These are phyloP conservation scores for Grosmannia penicillata DNA, from an alignment of 2,329 filamentous ascomycete species.

Conservation along the genomic window DNA sequence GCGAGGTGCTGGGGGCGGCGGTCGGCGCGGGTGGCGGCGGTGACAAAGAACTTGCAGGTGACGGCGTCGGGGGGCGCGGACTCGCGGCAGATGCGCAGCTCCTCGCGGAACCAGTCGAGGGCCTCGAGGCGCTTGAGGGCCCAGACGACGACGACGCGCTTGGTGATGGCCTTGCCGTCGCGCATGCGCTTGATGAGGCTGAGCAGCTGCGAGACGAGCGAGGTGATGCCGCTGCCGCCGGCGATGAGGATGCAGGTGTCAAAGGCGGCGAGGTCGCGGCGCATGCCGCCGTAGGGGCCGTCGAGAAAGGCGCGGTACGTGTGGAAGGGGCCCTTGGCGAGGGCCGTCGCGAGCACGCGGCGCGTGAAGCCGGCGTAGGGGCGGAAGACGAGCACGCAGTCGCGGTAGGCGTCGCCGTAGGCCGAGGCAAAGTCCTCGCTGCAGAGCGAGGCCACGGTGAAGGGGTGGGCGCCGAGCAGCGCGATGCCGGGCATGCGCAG, in stretches of 20 bases:
- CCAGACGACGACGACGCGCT: constrained; percentile 87
- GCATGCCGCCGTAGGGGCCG: constrained; percentile 91
- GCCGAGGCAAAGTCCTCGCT: constrained; percentile 87
- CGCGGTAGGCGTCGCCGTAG: constrained; percentile 75
- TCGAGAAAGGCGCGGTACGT: constrained; percentile 88
- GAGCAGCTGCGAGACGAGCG: constrained; percentile 77
- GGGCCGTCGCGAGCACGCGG: constrained; percentile 66
- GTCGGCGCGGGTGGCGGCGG: constrained; percentile 48
- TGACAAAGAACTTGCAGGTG: constrained; percentile 91
- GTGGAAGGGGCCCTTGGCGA: constrained; percentile 77
- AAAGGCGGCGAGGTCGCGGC: constrained; percentile 75
- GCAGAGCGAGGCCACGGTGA: constrained; percentile 85
- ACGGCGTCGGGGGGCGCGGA: constrained; percentile 77
- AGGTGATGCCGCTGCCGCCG: constrained; percentile 87
- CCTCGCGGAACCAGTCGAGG: constrained; percentile 96
- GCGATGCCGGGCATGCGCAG: constrained; percentile 88
- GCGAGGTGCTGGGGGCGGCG: constrained; percentile 23
- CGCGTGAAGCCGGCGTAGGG: constrained; percentile 85
- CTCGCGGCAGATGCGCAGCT: constrained; percentile 81
- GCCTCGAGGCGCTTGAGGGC: constrained; percentile 79
- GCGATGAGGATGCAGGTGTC: constrained; percentile 89
- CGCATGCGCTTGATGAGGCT: constrained; percentile 95
- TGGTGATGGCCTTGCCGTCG: constrained; percentile 85
- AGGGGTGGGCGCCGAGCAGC: constrained; percentile 83
- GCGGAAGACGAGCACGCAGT: constrained; percentile 82